These are phyloP conservation scores for Calycina herbarum DNA, from an alignment of 2,329 filamentous ascomycete species.

Conservation along the genomic window DNA sequence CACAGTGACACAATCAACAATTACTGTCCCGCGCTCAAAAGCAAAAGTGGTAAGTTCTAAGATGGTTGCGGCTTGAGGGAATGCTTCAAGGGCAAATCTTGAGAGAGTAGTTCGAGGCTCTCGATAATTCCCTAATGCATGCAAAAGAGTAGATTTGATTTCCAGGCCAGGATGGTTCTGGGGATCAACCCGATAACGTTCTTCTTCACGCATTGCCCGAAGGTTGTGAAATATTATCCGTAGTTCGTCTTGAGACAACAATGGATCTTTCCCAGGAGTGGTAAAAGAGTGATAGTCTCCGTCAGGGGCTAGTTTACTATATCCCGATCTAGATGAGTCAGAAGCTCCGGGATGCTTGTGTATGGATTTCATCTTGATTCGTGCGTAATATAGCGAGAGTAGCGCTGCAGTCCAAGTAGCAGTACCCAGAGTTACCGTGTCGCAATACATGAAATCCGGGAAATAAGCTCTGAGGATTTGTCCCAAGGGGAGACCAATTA, in stretches of 20 bases:
- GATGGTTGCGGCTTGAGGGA: conserved; percentile 42
- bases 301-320: conserved; percentile 17
- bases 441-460: conserved; percentile 44
- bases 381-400: conserved; percentile 48
- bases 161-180: conserved; percentile 47
- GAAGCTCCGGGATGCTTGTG: conserved; percentile 33
- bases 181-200: conserved; percentile 44
- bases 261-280: conserved; percentile 40
- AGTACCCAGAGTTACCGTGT: conserved; percentile 48
- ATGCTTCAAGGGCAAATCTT: conserved; percentile 42
- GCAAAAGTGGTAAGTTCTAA: conserved; percentile 28
- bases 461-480: conserved; percentile 43
- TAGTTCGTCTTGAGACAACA: conserved; percentile 53
- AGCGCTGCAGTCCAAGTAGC: conserved; percentile 54
- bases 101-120: conserved; percentile 34
- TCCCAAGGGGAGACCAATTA: conserved; percentile 48
- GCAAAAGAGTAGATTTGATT: conserved; percentile 42
- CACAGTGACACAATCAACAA: conserved; percentile 30
- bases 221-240: conserved; percentile 47
- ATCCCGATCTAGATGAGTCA: conserved; percentile 3
- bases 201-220: conserved; percentile 42
- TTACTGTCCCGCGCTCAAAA: conserved; percentile 27
- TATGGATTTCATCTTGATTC: conserved; percentile 48
- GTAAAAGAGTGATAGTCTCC: conserved; percentile 26
- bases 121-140: conserved; percentile 30